Percentiles rank a stretch among this genome's conserved stretches.
Evolutionary conservation across 495 filamentous ascomycete genomes (phyloP).

Genomic region (Immersiella caudata): DNA sequence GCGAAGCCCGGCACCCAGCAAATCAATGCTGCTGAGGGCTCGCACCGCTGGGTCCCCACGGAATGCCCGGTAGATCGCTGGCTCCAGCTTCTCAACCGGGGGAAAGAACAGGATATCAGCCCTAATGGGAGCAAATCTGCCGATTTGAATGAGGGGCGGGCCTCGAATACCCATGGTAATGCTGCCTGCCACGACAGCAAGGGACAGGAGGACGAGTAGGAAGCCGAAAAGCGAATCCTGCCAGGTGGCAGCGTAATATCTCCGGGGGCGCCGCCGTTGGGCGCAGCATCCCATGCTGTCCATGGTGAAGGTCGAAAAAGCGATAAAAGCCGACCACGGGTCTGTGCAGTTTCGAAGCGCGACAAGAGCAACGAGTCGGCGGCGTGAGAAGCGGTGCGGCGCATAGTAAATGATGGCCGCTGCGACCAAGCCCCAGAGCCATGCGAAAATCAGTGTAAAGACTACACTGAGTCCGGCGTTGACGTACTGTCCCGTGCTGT

Average conservation of each 20-base stretch:
- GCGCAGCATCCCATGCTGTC: slow-evolving; percentile 18
- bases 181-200: slow-evolving; percentile 2
- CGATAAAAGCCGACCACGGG: slow-evolving; percentile 9
- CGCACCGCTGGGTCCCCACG: not conserved
- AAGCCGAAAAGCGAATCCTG: slow-evolving; percentile 12
- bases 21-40: slow-evolving; percentile 14
- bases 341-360: slow-evolving; percentile 10
- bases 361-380: slow-evolving; percentile 20
- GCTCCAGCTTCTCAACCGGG: not conserved
- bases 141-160: slow-evolving; percentile 13
- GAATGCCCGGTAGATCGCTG: not conserved
- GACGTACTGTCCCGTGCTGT: slow-evolving; percentile 8
- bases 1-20: not conserved
- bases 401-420: slow-evolving; percentile 17
- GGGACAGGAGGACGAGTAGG: slow-evolving; percentile 1
- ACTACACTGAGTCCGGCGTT: slow-evolving; percentile 14
- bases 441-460: slow-evolving; percentile 18
- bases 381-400: slow-evolving; percentile 17
- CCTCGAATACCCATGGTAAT: slow-evolving; percentile 11
- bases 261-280: not conserved
- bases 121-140: slow-evolving; percentile 12
- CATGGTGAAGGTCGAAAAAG: slow-evolving; percentile 8
- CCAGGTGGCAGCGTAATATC: slow-evolving; percentile 11
- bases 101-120: not conserved
- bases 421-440: slow-evolving; percentile 19